These are phyloP conservation scores for Vaccinium myrtillus DNA, from an alignment of 148 eudicot species.

Conservation along the genomic window DNA sequence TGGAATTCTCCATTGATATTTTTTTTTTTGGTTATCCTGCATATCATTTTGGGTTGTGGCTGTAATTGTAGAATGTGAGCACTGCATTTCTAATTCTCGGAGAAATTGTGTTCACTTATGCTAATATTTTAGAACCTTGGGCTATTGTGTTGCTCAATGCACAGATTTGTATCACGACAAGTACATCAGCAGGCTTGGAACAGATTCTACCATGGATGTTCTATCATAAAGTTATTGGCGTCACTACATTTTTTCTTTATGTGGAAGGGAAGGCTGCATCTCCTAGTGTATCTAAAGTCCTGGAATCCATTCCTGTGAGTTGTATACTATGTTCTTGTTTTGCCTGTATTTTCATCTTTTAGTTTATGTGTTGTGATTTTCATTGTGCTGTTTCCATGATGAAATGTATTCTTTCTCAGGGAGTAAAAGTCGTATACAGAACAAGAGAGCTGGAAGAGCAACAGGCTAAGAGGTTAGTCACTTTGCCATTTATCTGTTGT, in stretches of 20 bases:
- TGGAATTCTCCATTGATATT: background rate
- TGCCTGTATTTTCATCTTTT: background rate
- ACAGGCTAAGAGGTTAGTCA: constrained; percentile 77
- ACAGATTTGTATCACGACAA: constrained; percentile 73
- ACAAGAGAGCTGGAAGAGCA: constrained; percentile 80
- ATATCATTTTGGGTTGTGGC: background rate
- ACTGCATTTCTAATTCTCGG: background rate
- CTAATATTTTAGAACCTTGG: background rate
- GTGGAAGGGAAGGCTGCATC: constrained; percentile 96
- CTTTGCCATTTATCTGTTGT: background rate
- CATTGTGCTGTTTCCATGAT: background rate
- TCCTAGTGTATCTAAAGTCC: constrained; percentile 69
- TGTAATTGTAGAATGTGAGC: background rate
- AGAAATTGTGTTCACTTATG: too few species aligned
- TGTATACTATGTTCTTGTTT: background rate
- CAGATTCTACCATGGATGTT: constrained; percentile 93
- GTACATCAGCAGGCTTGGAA: constrained; percentile 75
- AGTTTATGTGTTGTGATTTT: constrained; percentile 2
- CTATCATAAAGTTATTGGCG: constrained; percentile 87
- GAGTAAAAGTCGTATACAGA: constrained; percentile 83
- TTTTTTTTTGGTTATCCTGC: background rate
- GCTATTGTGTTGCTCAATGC: background rate
- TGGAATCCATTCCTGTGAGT: constrained; percentile 87
- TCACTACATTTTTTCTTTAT: constrained; percentile 73
- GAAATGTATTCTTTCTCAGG: constrained; percentile 35